Conservation (phyloP, 176 grass and related monocot species). For the Oryza longistaminata region DNA sequence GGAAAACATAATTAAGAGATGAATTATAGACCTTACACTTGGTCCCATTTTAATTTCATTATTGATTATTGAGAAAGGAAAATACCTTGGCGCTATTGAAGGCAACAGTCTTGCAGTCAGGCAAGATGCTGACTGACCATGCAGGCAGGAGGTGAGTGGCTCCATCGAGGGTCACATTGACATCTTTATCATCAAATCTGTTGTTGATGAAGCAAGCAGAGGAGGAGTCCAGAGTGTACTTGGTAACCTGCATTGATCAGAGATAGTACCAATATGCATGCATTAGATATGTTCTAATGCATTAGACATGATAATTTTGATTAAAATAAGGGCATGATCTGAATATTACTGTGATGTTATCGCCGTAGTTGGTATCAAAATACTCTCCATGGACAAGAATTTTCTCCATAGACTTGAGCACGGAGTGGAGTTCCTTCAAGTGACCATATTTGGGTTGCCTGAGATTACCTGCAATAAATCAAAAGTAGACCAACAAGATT, state of each 20-base stretch:
- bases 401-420: constrained; percentile 64
- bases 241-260: constrained; percentile 45
- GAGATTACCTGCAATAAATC: constrained; percentile 48
- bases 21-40: no score
- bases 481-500: constrained; percentile 4
- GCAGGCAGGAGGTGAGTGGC: constrained; percentile 53
- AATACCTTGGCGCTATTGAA: constrained; percentile 79
- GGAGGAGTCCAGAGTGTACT: constrained; percentile 37
- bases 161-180: constrained; percentile 49
- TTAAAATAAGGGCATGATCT: neutral
- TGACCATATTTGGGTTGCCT: constrained; percentile 87
- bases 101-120: constrained; percentile 63
- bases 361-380: constrained; percentile 24
- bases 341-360: constrained; percentile 36
- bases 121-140: constrained; percentile 88
- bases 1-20: no score
- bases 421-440: constrained; percentile 70
- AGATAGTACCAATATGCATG: neutral
- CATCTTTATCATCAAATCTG: constrained; percentile 39
- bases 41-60: no score
- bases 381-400: constrained; percentile 50
- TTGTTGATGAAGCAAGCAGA: constrained; percentile 77
- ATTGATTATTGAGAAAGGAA: neutral
- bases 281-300: neutral
- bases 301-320: neutral